Evolutionary conservation across 2,329 filamentous ascomycete species (phyloP).

Genomic region (Daldinia eschscholtzii): DNA sequence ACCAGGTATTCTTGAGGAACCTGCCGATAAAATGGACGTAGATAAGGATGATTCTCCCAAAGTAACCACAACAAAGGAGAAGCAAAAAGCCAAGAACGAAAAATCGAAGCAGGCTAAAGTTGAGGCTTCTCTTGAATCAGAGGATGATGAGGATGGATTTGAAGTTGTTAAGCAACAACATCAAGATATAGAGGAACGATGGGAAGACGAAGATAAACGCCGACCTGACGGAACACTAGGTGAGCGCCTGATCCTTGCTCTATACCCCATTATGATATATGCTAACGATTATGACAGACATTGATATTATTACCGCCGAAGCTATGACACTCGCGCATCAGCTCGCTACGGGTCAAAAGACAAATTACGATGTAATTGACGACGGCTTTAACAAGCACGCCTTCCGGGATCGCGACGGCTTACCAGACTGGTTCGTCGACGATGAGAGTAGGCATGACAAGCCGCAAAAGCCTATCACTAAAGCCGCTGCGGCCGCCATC

Average conservation of each 20-base stretch:
- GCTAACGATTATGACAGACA: conserved; percentile 68
- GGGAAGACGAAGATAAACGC: conserved; percentile 75
- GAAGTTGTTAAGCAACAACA: conserved; percentile 69
- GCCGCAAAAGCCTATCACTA: conserved; percentile 88
- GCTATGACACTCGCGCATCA: conserved; percentile 97
- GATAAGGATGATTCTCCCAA: conserved; percentile 48
- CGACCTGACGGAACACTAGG: conserved; percentile 72
- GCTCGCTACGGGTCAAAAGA: conserved; percentile 87
- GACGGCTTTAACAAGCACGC: conserved; percentile 94
- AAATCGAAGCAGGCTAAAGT: conserved; percentile 38
- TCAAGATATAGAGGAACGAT: conserved; percentile 60
- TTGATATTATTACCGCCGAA: conserved; percentile 99
- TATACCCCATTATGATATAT: neutral
- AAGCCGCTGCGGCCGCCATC: conserved; percentile 89
- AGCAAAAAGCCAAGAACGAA: conserved; percentile 42
- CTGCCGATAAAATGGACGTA: conserved; percentile 49
- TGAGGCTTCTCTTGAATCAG: conserved; percentile 46
- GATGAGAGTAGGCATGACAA: conserved; percentile 89
- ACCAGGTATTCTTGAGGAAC: conserved; percentile 72
- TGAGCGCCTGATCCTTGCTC: conserved; percentile 53
- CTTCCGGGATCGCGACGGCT: conserved; percentile 89
- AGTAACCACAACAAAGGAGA: conserved; percentile 47
- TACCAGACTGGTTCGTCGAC: conserved; percentile 98
- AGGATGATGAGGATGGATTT: conserved; percentile 64
- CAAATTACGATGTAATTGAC: conserved; percentile 83